Conservation (phyloP, 2,329 filamentous ascomycete genomes). For the Neonectria coccinea region DNA sequence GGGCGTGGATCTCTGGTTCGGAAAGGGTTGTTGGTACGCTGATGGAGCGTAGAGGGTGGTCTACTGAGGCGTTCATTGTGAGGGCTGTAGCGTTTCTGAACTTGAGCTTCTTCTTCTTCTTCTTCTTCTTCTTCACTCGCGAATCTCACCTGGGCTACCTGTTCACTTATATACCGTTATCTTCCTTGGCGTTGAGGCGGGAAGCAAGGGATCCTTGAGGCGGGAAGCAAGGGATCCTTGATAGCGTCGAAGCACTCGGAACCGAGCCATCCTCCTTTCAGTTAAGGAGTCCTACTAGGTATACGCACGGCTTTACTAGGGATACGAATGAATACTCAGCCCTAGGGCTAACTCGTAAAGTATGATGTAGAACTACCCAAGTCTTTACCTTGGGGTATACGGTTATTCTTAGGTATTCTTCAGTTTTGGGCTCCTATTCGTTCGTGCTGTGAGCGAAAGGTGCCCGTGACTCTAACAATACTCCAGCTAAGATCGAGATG, state of each 20-base stretch:
- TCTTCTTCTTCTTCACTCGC: neutral
- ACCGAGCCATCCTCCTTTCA: neutral
- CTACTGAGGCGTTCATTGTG: constrained; percentile 6
- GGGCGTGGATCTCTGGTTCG: constrained; percentile 21
- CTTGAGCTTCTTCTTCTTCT: neutral
- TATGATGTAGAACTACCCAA: no score
- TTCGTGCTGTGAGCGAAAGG: no score
- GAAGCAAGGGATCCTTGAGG: neutral
- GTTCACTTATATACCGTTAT: neutral
- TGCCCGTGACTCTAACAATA: no score
- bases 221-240: neutral
- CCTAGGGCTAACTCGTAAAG: no score
- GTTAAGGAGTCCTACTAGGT: no score
- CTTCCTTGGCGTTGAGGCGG: neutral
- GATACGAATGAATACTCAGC: no score
- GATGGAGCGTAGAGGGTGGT: constrained; percentile 23
- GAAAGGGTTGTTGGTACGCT: constrained; percentile 19
- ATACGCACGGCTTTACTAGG: no score
- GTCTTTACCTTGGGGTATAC: no score
- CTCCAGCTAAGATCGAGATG: neutral
- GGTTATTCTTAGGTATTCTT: no score
- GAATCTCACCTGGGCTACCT: neutral
- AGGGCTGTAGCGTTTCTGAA: neutral
- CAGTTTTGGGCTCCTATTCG: no score
- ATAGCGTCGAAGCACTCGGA: neutral